Conservation (phyloP, 1,139 yeast species). For the Tardiomyces blankii region DNA sequence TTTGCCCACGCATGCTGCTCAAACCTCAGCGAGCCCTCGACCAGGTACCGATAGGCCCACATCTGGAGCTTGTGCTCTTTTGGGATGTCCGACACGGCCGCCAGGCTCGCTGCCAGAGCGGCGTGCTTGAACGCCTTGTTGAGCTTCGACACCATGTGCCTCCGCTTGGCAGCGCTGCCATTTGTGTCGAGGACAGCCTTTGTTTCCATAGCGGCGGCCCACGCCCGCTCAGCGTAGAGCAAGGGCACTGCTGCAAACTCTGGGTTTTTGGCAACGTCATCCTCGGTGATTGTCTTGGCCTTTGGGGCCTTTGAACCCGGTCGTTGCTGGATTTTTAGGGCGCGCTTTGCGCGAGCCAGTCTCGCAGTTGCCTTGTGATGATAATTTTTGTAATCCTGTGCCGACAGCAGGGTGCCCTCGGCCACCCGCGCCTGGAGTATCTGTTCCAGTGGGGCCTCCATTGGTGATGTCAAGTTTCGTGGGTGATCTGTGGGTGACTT, state of each 20-base stretch:
- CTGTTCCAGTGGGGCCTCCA: neutral
- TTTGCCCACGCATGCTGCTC: slow-evolving; percentile 47
- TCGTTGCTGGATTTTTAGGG: slow-evolving; percentile 42
- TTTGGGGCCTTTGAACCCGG: slow-evolving; percentile 35
- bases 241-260: slow-evolving; percentile 37
- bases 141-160: slow-evolving; percentile 53
- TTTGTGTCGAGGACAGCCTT: slow-evolving; percentile 47
- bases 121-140: slow-evolving; percentile 47
- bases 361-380: slow-evolving; percentile 27
- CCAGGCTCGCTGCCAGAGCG: slow-evolving; percentile 33
- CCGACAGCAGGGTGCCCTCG: slow-evolving; percentile 30
- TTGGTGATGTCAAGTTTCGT: neutral
- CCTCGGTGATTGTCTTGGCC: slow-evolving; percentile 26
- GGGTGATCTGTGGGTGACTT: too few relatives aligned
- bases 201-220: slow-evolving; percentile 57
- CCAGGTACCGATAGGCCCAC: slow-evolving; percentile 47
- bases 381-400: slow-evolving; percentile 25
- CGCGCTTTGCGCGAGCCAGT: slow-evolving; percentile 46
- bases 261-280: slow-evolving; percentile 37
- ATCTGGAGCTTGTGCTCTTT: slow-evolving; percentile 35
- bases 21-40: slow-evolving; percentile 49
- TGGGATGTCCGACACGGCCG: slow-evolving; percentile 11
- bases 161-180: slow-evolving; percentile 31
- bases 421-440: neutral
- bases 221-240: slow-evolving; percentile 51